phyloP scores from a whole-genome alignment of 208 protist genomes.

The Acanthamoeba triangularis region DNA sequence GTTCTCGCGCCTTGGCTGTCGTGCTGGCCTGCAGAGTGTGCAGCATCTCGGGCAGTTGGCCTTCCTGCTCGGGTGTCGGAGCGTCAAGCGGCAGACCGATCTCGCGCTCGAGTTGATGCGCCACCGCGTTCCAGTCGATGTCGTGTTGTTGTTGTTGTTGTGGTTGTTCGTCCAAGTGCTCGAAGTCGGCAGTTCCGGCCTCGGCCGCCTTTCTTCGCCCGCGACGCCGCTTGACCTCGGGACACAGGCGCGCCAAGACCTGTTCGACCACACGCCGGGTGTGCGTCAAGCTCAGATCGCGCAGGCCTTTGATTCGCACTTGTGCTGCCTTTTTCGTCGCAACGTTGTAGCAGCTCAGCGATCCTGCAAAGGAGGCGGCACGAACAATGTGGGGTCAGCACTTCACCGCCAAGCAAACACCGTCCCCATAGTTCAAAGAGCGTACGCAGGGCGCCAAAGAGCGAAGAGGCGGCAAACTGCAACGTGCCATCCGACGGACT shows the following conservation, averaged over 20 bases:
- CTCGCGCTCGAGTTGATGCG: not conserved
- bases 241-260: not conserved
- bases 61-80: not conserved
- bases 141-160: not conserved
- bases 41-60: not conserved
- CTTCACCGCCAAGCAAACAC: not conserved
- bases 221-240: not conserved
- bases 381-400: not conserved
- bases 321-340: not conserved
- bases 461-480: constrained; percentile 1
- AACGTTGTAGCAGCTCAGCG: constrained; percentile 12
- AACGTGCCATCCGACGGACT: not conserved
- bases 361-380: not conserved
- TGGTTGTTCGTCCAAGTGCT: not conserved
- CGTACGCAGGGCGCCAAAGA: not conserved
- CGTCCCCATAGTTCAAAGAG: not conserved
- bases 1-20: not conserved
- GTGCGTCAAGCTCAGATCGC: not conserved
- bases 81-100: not conserved
- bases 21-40: not conserved
- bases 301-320: not conserved
- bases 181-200: not conserved
- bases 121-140: not conserved
- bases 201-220: not conserved
- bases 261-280: not conserved